Conservation (phyloP, 2,329 filamentous ascomycete genomes). For the Hymenoscyphus scutula region DNA sequence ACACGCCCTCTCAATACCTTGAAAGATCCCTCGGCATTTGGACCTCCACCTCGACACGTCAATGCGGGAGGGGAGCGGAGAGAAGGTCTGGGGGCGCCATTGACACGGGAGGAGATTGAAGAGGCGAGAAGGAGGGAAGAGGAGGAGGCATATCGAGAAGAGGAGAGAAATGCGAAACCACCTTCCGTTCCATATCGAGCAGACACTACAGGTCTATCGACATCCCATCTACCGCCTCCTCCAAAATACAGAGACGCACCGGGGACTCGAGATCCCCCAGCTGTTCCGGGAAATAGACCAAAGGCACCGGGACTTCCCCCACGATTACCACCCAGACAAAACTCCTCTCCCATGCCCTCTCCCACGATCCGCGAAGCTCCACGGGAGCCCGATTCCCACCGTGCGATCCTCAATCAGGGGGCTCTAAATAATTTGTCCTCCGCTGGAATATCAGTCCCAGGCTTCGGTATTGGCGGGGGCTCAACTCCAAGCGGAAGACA, state of each 20-base stretch:
- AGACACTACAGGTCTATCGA: slow-evolving; percentile 60
- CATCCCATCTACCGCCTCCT: slow-evolving; percentile 57
- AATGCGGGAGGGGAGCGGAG: slow-evolving; percentile 34
- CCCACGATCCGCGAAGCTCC: slow-evolving; percentile 37
- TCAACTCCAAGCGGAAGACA: slow-evolving; percentile 37
- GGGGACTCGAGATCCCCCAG: slow-evolving; percentile 28
- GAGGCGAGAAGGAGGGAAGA: slow-evolving; percentile 35
- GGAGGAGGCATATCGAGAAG: slow-evolving; percentile 29
- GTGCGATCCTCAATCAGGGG: slow-evolving; percentile 39
- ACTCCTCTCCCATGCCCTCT: slow-evolving; percentile 37
- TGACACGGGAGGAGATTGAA: slow-evolving; percentile 39
- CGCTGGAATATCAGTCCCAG: slow-evolving; percentile 65
- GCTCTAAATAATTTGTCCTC: slow-evolving; percentile 56
- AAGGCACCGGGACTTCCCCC: slow-evolving; percentile 51
- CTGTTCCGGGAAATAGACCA: slow-evolving; percentile 24
- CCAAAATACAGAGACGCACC: slow-evolving; percentile 45
- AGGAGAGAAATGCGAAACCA: slow-evolving; percentile 32
- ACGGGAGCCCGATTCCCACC: slow-evolving; percentile 33
- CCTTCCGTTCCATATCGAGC: slow-evolving; percentile 59
- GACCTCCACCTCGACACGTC: slow-evolving; percentile 60
- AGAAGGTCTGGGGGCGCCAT: slow-evolving; percentile 43
- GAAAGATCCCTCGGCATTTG: slow-evolving; percentile 64
- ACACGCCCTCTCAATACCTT: slow-evolving; percentile 55
- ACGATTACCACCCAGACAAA: slow-evolving; percentile 52
- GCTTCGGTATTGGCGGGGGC: slow-evolving; percentile 54